Conservation (phyloP, 768 basidiomycete species). For the Cubamyces sp. region DNA sequence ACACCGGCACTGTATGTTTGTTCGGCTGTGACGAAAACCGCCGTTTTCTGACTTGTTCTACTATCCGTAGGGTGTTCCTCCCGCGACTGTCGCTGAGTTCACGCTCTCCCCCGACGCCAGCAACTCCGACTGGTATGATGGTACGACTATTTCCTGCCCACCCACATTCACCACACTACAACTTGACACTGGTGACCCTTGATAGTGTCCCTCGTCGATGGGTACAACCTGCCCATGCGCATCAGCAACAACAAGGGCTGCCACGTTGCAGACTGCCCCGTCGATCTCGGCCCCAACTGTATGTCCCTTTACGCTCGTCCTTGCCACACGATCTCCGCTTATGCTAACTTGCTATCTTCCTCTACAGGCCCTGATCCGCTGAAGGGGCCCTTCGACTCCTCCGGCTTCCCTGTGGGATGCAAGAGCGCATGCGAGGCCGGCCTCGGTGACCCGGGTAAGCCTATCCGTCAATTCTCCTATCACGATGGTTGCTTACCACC, state of each 20-base stretch:
- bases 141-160: conserved; percentile 8
- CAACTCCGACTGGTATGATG: conserved; percentile 38
- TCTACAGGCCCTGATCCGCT: conserved; percentile 37
- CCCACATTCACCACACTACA: not conserved
- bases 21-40: not conserved
- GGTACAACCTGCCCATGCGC: conserved; percentile 57
- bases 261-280: conserved; percentile 56
- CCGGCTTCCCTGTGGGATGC: conserved; percentile 45
- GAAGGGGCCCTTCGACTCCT: conserved; percentile 39
- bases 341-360: too few relatives aligned
- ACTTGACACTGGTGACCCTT: not conserved
- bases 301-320: conserved; percentile 25
- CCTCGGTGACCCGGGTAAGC: conserved; percentile 39
- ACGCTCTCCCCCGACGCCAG: conserved; percentile 32
- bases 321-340: conserved; percentile 34
- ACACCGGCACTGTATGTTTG: conserved; percentile 40
- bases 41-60: too few relatives aligned
- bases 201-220: conserved; percentile 35
- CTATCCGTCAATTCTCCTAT: not conserved
- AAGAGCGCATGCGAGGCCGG: conserved; percentile 47
- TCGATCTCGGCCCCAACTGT: conserved; percentile 67
- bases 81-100: conserved; percentile 41
- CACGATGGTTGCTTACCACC: not conserved
- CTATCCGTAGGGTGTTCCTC: conserved; percentile 36
- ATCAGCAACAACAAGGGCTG: conserved; percentile 63